Percentiles rank a stretch among this genome's conserved stretches.
phyloP scores from a whole-genome alignment of 768 basidiomycete genomes.

The Lenzites betulinus region DNA sequence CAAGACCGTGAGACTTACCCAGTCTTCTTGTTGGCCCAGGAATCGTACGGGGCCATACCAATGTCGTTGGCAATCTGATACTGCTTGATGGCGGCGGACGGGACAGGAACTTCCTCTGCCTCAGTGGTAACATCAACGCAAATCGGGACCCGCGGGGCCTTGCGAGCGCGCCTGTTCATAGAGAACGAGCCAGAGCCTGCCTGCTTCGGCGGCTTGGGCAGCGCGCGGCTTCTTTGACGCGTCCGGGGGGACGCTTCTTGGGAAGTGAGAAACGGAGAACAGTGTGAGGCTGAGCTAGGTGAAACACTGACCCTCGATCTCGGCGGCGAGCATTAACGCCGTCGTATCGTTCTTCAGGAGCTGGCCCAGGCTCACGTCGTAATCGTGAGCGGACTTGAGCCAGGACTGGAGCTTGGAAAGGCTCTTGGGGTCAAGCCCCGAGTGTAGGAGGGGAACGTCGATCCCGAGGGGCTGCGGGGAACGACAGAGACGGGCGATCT shows the following conservation, averaged over 20 bases:
- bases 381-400: conserved; percentile 37
- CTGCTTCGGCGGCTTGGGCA: conserved; percentile 11
- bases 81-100: conserved; percentile 17
- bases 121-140: conserved; percentile 17
- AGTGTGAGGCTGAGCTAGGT: not conserved
- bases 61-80: conserved; percentile 20
- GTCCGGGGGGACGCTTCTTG: conserved; percentile 15
- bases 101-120: conserved; percentile 15
- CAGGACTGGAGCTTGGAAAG: conserved; percentile 35
- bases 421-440: conserved; percentile 36
- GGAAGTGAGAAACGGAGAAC: not conserved
- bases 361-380: conserved; percentile 31
- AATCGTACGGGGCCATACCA: conserved; percentile 27
- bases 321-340: conserved; percentile 31
- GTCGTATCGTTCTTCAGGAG: conserved; percentile 36
- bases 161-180: conserved; percentile 11
- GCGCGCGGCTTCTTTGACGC: conserved; percentile 5
- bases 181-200: conserved; percentile 19
- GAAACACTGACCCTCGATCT: conserved; percentile 25
- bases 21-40: conserved; percentile 24
- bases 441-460: conserved; percentile 36
- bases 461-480: conserved; percentile 29
- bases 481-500: conserved; percentile 35
- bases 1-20: conserved; percentile 8
- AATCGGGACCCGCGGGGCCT: conserved; percentile 13